Evolutionary conservation across 495 filamentous ascomycete species (phyloP), one percentile per base, ranked within the genome.

Genomic region (Penicillium canescens): DNA sequence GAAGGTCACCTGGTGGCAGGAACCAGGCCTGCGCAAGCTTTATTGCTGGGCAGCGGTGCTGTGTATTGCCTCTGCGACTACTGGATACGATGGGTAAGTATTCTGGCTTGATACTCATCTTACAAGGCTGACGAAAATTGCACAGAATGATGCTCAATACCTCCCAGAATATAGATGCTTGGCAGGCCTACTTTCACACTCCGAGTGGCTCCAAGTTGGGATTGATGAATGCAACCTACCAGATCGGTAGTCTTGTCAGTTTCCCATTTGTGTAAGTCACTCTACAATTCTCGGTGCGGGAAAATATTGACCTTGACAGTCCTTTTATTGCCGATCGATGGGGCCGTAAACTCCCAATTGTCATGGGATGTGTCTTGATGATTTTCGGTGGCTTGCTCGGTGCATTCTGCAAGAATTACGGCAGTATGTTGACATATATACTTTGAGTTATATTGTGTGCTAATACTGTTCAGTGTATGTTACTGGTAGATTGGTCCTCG

Each of bases 201-300:
- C 84, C 85, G 1, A 40, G 62, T 16, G 81, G 78, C 20, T 70
- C 76, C 9, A 65, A 70, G 60, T 77, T 84, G 37, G 85, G 84
- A 66, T 75, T 88, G 41, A 78, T 89, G 38, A 81, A 78, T 47
- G 79, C 82, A 23, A 78, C 86, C 63, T 85, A 86, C 72, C 82
- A 83, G 62, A 82, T 86, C 56, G 84, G 84, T 60, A 80, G 76
- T 62, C 74, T 88, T 49, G 70, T 68, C 48, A 82, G 82, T 38
- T 83, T 86, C 47, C 84, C 84, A 31, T 55, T 86, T 28, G 83
- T 85, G 80, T 83, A 71, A 68, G 79, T 53, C 3, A 2, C n/a
- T 7, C 21, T 23, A 7, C 3, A 12, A 13, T 13, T 12, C 4
- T 5, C 11, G 12, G 2, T 11, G 9, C 9, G 2, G n/a, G 9